phyloP scores from a whole-genome alignment of 2,329 filamentous ascomycete genomes.

The Aspergillus intermedius region DNA sequence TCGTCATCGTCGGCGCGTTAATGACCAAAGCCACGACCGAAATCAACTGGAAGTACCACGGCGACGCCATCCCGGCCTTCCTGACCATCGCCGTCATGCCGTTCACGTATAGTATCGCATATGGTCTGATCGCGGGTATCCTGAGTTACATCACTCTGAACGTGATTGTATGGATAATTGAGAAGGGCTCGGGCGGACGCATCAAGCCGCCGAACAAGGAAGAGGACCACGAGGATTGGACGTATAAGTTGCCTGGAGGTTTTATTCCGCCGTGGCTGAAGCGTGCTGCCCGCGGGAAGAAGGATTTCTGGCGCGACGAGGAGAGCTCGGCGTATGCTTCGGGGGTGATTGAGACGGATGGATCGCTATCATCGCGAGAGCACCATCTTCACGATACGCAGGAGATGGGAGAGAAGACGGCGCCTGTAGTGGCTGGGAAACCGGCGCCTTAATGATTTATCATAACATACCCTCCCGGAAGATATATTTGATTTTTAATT shows the following conservation, averaged over 20 bases:
- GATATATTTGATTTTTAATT: background rate
- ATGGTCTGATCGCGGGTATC: conserved; percentile 77
- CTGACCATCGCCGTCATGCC: conserved; percentile 80
- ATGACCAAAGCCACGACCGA: conserved; percentile 73
- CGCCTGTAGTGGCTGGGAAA: background rate
- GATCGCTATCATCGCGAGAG: background rate
- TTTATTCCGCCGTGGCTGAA: conserved; percentile 68
- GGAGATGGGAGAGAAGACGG: background rate
- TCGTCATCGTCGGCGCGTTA: conserved; percentile 80
- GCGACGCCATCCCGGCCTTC: conserved; percentile 78
- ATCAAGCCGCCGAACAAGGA: conserved; percentile 66
- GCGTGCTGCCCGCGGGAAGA: conserved; percentile 60
- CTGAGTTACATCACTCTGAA: conserved; percentile 72
- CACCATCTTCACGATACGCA: background rate
- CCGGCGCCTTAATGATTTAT: background rate
- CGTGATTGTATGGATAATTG: conserved; percentile 60
- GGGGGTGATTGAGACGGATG: background rate
- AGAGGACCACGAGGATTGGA: conserved; percentile 71
- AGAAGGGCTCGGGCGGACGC: conserved; percentile 59
- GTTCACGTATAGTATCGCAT: conserved; percentile 82
- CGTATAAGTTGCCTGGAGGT: conserved; percentile 67
- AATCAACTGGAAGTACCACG: conserved; percentile 84
- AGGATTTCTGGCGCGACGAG: conserved; percentile 60
- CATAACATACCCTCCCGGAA: too few relatives aligned
- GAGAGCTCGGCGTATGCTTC: conserved; percentile 7